These are phyloP conservation scores for Boletus sp. DNA, from an alignment of 768 basidiomycete genomes.

Conservation along the genomic window DNA sequence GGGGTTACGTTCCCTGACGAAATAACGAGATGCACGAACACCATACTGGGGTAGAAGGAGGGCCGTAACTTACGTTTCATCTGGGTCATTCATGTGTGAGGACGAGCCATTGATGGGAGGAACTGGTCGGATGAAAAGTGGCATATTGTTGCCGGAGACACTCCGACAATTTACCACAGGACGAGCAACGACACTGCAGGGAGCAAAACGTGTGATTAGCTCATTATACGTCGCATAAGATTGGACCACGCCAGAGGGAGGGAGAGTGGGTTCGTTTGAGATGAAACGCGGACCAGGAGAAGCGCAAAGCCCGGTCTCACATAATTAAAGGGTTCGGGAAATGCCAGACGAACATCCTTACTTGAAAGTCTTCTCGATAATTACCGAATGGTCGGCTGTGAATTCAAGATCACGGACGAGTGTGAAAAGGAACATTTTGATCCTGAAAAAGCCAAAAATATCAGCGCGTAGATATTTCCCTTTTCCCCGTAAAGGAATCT, in stretches of 20 bases:
- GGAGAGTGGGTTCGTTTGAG: conserved; percentile 8
- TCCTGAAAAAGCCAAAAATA: conserved; percentile 40
- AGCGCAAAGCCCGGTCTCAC: conserved; percentile 11
- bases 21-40: conserved; percentile 16
- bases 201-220: conserved; percentile 15
- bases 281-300: conserved; percentile 20
- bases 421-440: conserved; percentile 61
- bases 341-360: conserved; percentile 34
- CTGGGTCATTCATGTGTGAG: conserved; percentile 7
- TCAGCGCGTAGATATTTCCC: conserved; percentile 7
- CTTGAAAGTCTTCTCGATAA: conserved; percentile 66
- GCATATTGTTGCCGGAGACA: conserved; percentile 60
- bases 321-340: conserved; percentile 24
- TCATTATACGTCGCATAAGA: conserved; percentile 9
- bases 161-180: conserved; percentile 57
- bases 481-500: neutral
- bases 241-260: conserved; percentile 6
- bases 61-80: conserved; percentile 18
- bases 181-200: conserved; percentile 49
- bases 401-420: conserved; percentile 58
- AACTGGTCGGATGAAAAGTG: conserved; percentile 45
- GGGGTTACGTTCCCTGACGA: conserved; percentile 16
- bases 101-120: conserved; percentile 9
- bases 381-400: conserved; percentile 46
- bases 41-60: conserved; percentile 8